Evolutionary conservation across 2,329 filamentous ascomycete species (phyloP), one percentile per base, ranked within the genome.

Genomic region (Exophiala sideris): DNA sequence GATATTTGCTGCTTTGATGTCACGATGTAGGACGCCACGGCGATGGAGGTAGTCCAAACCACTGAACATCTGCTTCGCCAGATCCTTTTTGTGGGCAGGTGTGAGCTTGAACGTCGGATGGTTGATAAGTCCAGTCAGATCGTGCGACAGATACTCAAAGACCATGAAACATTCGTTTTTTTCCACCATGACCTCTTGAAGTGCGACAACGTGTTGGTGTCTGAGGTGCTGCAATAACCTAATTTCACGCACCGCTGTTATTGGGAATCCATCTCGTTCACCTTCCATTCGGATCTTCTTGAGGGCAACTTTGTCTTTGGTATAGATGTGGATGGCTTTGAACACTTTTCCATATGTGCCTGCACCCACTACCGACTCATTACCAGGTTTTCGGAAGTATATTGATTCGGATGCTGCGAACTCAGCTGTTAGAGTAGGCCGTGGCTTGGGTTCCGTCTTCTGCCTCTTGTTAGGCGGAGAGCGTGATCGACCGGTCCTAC

Each of bases 161-260:
- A 99, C 94, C 94, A 99, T 99, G 73, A 95, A 99, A 70, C 94
- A 99, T 71, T 97, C 91, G 63, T 97, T 97, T 68, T 87, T 89
- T 73, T 99, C 94, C 2, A 99, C 94, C 94, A 99, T 99, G 62
- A 95, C 89, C 73, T 96, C 91, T 61, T 88, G 84, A 14, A 96
- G 75, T 38, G 85, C 84, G 53, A 96, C 89, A 47, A 96, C 85
- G 65, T 95, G 95, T 55, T 79, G 75, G 65, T 95, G 89, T 59
- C 86, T 85, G 18, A 95, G 78, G 3, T 88, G 91, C 67, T 95
- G 90, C n/a, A 96, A 78, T 20, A 96, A 77, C 69, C 95, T 95
- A 75, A 96, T 91, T 70, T 96, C 91, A 56, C 91, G 85, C 21
- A 95, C 88, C 0, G 91, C 91, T 0, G 91, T 96, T 41, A 96